phyloP scores from a whole-genome alignment of 371 early-diverging fungal genomes.

The Mucor saturninus region DNA sequence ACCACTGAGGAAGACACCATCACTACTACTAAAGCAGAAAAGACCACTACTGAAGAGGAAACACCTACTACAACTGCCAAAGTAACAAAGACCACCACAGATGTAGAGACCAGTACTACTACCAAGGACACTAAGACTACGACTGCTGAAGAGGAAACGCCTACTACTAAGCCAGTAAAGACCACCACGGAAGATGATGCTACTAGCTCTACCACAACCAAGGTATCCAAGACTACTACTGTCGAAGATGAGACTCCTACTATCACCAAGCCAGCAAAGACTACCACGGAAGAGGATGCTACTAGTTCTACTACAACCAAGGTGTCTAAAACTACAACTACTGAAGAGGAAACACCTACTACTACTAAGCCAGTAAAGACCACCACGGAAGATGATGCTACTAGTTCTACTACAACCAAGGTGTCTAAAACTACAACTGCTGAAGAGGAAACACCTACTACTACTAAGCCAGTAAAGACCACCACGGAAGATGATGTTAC shows the following conservation, averaged over 20 bases:
- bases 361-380: constrained; percentile 8
- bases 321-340: background rate
- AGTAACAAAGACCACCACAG: background rate
- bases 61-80: constrained; percentile 9
- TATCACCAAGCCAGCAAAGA: background rate
- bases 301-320: background rate
- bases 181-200: background rate
- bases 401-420: background rate
- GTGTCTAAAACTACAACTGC: constrained; percentile 5
- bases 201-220: too few species aligned
- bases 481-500: too few species aligned
- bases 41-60: background rate
- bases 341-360: constrained; percentile 1
- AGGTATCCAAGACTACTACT: constrained; percentile 9
- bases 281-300: constrained; percentile 1
- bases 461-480: background rate
- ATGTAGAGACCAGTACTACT: background rate
- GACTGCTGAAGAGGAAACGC: background rate
- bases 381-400: background rate
- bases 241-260: background rate
- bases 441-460: constrained; percentile 4
- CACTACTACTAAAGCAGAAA: constrained; percentile 5
- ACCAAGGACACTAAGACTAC: too few species aligned
- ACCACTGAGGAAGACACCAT: background rate
- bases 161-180: constrained; percentile 1